These are phyloP conservation scores for Aurantiochytrium sp. DNA, from an alignment of 108 stramenopile species.

Conservation along the genomic window DNA sequence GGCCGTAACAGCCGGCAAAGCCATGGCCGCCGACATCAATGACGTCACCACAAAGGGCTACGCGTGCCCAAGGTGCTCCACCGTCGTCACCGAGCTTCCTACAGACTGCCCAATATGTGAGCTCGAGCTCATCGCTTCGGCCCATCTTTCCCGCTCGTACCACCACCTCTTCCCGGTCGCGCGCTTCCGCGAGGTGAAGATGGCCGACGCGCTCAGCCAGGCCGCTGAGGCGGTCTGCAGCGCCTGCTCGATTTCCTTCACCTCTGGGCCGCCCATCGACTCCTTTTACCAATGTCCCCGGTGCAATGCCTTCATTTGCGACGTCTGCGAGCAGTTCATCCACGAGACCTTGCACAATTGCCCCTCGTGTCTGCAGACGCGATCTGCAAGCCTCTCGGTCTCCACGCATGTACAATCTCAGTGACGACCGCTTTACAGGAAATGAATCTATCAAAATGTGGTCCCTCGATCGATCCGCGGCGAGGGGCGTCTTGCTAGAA, in stretches of 20 bases:
- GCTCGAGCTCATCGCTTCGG: slow-evolving; percentile 73
- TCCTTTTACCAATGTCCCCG: slow-evolving; percentile 74
- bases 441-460: no score
- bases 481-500: no score
- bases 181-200: slow-evolving; percentile 64
- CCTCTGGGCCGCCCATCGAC: slow-evolving; percentile 31
- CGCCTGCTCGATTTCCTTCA: slow-evolving; percentile 13
- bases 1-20: not conserved
- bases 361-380: slow-evolving; percentile 64
- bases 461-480: no score
- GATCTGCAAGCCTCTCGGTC: no score
- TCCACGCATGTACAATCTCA: no score
- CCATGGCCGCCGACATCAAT: not conserved
- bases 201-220: slow-evolving; percentile 40
- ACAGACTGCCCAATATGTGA: slow-evolving; percentile 79
- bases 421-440: no score
- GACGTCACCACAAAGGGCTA: not conserved
- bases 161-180: slow-evolving; percentile 87
- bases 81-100: slow-evolving; percentile 30
- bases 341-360: slow-evolving; percentile 87
- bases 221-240: slow-evolving; percentile 26
- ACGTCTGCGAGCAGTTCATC: slow-evolving; percentile 76
- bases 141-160: slow-evolving; percentile 78
- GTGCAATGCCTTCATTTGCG: slow-evolving; percentile 75
- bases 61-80: slow-evolving; percentile 31